Base-by-base conservation (phyloP, 2,329 filamentous ascomycete genomes). In the Epichloe sibirici region DNA sequence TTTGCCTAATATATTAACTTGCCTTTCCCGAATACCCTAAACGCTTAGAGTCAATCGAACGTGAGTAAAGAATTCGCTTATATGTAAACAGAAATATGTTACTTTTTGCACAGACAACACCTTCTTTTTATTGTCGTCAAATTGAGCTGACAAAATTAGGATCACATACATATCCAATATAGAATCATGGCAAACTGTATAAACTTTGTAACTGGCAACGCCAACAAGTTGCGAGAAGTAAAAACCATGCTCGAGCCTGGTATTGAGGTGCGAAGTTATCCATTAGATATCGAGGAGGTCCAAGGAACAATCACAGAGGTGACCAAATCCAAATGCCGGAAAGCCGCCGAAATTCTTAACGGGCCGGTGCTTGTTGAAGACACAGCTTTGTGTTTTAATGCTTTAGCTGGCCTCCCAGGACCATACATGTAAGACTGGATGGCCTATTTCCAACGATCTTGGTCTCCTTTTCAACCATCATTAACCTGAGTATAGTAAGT, bases 151-250 rank as follows among this genome's bases (percentile, higher is more conserved):
- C 1, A n/a, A n/a, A 4, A 39, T n/a, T n/a, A n/a, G 1, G 37
- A 46, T 46, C 25, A 2, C 11, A 21, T 17, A 23, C 21, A 44
- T 15, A 5, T 31, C 34, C 25, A 12, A 34, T 2, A 28, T n/a
- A 44, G 12, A 35, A 42, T 5, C 37, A 77, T 77, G 72, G 66
- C 71, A 48, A 65, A 66, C 4, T 62, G 67, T 5, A 69, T 98
- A 58, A 90, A 94, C 71, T 98, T 98, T 74, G 95, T 98, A 66
- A 97, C 91, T 2, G 87, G 91, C 69, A 98, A 98, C 71, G 82
- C 85, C 64, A 94, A 95, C 74, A 98, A 98, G 74, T 78, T 98
- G 52, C 74, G 77, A 53, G 93, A 98, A 73, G 90, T 95, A 59
- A 83, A 87, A 68, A 85, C 86, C 17, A 96, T 98, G 61, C 78